Conservation (phyloP, 2,329 filamentous ascomycete species). For the Gaeumannomyces tritici region DNA sequence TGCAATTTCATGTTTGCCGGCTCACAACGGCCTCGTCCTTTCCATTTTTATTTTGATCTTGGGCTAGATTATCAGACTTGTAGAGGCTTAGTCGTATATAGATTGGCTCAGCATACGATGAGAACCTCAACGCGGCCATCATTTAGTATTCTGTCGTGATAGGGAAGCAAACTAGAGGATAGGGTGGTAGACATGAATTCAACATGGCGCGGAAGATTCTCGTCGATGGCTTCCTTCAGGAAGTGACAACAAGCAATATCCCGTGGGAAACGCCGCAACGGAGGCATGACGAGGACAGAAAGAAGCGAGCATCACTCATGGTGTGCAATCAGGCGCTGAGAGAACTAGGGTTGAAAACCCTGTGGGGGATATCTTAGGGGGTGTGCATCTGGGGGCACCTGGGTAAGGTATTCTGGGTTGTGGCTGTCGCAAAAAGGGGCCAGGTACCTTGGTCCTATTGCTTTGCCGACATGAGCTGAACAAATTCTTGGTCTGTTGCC, state of each 20-base stretch:
- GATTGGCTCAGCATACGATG: too few species aligned
- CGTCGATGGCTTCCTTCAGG: background rate
- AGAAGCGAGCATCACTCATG: background rate
- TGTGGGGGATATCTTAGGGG: background rate
- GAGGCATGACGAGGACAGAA: background rate
- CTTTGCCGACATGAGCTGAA: slow-evolving; percentile 3
- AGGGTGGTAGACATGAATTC: background rate
- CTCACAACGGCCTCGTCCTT: too few species aligned
- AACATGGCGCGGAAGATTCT: background rate
- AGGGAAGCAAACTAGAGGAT: too few species aligned
- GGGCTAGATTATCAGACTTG: too few species aligned
- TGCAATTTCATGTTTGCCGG: background rate
- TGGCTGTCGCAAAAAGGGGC: background rate
- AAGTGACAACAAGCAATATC: background rate
- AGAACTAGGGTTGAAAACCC: background rate
- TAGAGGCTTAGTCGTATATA: too few species aligned
- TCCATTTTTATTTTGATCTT: too few species aligned
- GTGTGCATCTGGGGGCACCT: background rate
- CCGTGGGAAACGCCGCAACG: background rate
- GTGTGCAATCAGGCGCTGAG: background rate
- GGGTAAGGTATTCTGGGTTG: background rate
- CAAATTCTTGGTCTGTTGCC: slow-evolving; percentile 2
- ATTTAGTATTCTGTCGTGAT: too few species aligned
- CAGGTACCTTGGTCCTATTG: background rate
- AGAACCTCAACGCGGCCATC: too few species aligned